Evolutionary conservation across 2,329 filamentous ascomycete species (phyloP), one percentile per base, ranked within the genome.

Genomic region (Alternaria arborescens): DNA sequence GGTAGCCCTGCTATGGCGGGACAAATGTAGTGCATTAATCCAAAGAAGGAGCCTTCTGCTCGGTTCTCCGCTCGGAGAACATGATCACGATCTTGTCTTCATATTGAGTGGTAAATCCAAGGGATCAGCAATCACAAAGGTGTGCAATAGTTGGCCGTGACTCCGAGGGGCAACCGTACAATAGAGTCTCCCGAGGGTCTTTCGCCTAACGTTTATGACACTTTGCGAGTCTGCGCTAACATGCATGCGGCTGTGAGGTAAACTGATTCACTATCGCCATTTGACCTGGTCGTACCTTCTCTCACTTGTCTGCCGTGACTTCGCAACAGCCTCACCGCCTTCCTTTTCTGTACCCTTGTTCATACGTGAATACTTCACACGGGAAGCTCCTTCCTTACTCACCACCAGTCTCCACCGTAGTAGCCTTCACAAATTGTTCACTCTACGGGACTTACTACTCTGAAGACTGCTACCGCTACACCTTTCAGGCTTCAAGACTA

Each of bases 1-100:
- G 76, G 77, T 34, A 71, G 66, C 28, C 75, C 73, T 52, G 74
- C 69, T 10, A 73, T 77, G 71, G 62, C 67, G 43, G 71, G 69
- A 26, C 65, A 71, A 47, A 70, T 77, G 60, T 71, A 65, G 55
- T 38, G 34, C 40, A 42, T 22, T 22, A 42, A 24, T 42, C 40
- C 20, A 24, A 42, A 24, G 40, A 42, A 42, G 20, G 40, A 42
- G 40, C 40, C 40, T 12, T n/a, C 14, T 2, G 40, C 3, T 16
- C 12, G 20, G 11, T 12, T 11, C 20, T 8, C 16, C 12, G 20
- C 6, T 16, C 40, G 20, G 20, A 24, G 5, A 42, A 16, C 20
- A 20, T 42, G 20, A 42, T 16, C 11, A 24, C 7, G 18, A 36
- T 36, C 44, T 56, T 32, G 44, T 50, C 20, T 50, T 50, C 46